Evolutionary conservation across 2,329 filamentous ascomycete genomes (phyloP).

Genomic region (Phaeomoniella chlamydospora): DNA sequence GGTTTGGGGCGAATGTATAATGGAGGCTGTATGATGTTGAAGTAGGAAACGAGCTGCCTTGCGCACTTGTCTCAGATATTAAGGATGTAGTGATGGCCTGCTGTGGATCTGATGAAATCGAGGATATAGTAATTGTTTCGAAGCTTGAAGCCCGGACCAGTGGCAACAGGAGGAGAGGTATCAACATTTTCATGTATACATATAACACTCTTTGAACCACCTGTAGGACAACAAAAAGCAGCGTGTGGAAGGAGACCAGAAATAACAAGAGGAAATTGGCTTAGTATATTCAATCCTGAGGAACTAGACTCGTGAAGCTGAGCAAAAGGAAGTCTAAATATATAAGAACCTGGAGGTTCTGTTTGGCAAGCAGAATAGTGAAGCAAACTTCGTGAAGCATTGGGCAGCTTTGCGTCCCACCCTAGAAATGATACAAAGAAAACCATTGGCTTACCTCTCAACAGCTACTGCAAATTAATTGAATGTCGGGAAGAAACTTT

Average conservation of each 20-base stretch:
- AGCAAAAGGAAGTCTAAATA: no score
- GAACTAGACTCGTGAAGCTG: no score
- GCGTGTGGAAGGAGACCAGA: no score
- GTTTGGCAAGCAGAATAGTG: no score
- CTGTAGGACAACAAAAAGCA: no score
- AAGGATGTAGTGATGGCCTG: slow-evolving; percentile 5
- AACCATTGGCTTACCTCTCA: neutral
- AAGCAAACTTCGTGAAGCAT: neutral
- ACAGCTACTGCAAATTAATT: neutral
- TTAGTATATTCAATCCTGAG: no score
- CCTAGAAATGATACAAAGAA: neutral
- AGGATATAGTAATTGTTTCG: neutral
- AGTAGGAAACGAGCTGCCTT: slow-evolving; percentile 2
- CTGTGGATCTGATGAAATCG: neutral
- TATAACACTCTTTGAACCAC: no score
- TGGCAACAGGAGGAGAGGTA: neutral
- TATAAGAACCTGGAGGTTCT: no score
- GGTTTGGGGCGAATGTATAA: slow-evolving; percentile 2
- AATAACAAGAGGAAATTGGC: neutral
- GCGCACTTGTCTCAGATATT: slow-evolving; percentile 1
- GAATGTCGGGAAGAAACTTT: no score
- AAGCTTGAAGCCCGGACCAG: neutral
- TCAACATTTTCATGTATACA: neutral
- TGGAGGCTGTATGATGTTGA: slow-evolving; percentile 2
- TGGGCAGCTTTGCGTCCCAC: neutral